These are phyloP conservation scores for Climacium dendroides DNA, from an alignment of 225 moss, liverwort and hornwort species.

Conservation along the genomic window DNA sequence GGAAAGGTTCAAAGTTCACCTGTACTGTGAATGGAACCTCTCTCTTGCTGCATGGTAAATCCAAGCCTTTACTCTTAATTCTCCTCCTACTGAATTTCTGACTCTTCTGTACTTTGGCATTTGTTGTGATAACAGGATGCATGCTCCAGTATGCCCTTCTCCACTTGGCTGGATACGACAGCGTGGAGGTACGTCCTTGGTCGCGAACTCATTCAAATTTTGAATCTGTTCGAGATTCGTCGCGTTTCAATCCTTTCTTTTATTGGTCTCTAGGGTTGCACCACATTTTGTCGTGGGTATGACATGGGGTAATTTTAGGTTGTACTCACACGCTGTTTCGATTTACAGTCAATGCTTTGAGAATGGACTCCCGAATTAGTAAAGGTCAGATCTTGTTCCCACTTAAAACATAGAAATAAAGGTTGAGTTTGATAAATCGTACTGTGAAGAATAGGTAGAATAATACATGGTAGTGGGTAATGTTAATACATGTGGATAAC, in stretches of 20 bases:
- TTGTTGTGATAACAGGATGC: slow-evolving; percentile 17
- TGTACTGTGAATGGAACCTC: neutral
- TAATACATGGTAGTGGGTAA: neutral
- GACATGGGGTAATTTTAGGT: neutral
- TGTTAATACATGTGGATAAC: neutral
- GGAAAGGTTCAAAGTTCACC: neutral
- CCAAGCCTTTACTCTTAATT: neutral
- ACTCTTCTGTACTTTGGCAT: neutral
- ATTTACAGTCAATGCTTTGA: neutral
- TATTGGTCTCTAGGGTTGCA: neutral
- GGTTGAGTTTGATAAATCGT: neutral
- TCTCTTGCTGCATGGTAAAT: too few relatives aligned
- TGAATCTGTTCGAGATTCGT: neutral
- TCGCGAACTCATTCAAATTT: neutral
- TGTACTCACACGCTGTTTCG: neutral
- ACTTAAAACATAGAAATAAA: too few relatives aligned
- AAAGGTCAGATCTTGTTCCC: neutral
- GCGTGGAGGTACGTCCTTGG: slow-evolving; percentile 34
- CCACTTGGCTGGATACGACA: slow-evolving; percentile 72
- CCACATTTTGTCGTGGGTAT: neutral
- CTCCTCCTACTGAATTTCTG: too few relatives aligned
- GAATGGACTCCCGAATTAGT: neutral
- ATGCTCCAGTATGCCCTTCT: slow-evolving; percentile 96
- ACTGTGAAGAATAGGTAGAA: neutral
- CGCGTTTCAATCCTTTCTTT: neutral